Percentiles rank a stretch among this genome's conserved stretches.
These are phyloP conservation scores for Cephalotrichum gorgonifer DNA, from an alignment of 2,329 filamentous ascomycete genomes.

Conservation along the genomic window DNA sequence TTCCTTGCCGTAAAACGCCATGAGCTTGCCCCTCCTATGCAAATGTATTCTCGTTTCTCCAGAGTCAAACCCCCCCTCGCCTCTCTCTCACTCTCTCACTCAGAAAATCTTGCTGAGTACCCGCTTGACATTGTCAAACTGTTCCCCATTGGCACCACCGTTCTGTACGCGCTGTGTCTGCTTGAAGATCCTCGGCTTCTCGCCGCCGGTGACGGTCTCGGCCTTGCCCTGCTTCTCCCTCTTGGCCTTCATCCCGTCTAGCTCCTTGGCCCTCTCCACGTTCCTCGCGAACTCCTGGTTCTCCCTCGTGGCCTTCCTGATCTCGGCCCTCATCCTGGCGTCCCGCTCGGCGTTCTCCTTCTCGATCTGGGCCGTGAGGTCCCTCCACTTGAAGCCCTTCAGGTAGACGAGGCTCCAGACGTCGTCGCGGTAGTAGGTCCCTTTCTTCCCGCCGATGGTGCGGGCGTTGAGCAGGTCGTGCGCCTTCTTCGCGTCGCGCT, in stretches of 20 bases:
- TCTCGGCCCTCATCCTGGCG: conserved; percentile 67
- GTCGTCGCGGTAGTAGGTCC: conserved; percentile 74
- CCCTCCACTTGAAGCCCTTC: conserved; percentile 73
- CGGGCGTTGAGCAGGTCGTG: conserved; percentile 68
- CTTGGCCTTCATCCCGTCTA: conserved; percentile 60
- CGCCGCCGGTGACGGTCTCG: conserved; percentile 12
- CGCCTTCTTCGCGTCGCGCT: conserved; percentile 66
- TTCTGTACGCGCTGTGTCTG: conserved; percentile 52
- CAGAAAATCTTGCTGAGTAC: conserved; percentile 58
- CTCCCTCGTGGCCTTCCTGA: conserved; percentile 64
- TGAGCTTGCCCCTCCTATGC: too few species aligned
- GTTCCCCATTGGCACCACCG: conserved; percentile 29
- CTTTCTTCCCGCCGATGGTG: conserved; percentile 75
- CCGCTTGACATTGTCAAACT: conserved; percentile 43
- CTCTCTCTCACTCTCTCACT: neutral
- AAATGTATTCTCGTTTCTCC: neutral
- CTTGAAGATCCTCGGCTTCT: conserved; percentile 37
- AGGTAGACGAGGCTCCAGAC: conserved; percentile 79
- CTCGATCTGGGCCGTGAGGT: conserved; percentile 66
- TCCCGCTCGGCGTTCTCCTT: conserved; percentile 72
- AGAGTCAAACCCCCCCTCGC: neutral
- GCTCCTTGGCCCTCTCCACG: conserved; percentile 69
- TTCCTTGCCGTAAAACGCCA: neutral
- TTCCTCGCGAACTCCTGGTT: conserved; percentile 75
- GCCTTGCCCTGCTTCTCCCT: conserved; percentile 25